Percentiles rank a stretch among this genome's conserved stretches.
phyloP scores from a whole-genome alignment of 306 rosid species.

The Cucurbita ficifolia region DNA sequence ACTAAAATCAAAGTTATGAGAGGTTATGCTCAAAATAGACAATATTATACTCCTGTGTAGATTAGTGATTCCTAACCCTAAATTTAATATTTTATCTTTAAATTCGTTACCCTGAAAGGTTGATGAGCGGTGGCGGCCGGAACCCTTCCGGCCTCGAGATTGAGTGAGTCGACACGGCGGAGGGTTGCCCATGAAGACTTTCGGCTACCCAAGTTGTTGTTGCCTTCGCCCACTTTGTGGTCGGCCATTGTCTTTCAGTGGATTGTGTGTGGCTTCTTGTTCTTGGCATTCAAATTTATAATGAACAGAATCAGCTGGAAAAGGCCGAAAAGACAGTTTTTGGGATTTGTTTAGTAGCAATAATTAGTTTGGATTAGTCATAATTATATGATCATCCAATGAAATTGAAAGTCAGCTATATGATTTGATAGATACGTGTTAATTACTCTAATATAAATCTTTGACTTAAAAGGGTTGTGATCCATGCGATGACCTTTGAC shows the following conservation, averaged over 20 bases:
- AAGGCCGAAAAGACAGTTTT: neutral
- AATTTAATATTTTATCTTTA: neutral
- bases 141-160: conserved; percentile 74
- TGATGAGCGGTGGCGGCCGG: conserved; percentile 8
- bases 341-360: neutral
- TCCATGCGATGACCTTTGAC: neutral
- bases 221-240: neutral
- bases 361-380: neutral
- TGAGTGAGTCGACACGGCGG: conserved; percentile 61
- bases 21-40: too few relatives aligned
- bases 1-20: too few relatives aligned
- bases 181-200: conserved; percentile 57
- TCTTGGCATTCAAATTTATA: neutral
- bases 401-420: neutral
- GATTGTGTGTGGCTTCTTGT: neutral
- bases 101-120: neutral
- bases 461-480: neutral
- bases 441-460: neutral
- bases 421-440: neutral
- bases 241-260: neutral
- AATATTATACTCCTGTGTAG: too few relatives aligned
- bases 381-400: neutral
- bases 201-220: conserved; percentile 12
- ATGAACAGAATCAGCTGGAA: neutral
- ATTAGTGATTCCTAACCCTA: too few relatives aligned